Evolutionary conservation across 2,329 filamentous ascomycete genomes (phyloP).

Genomic region (Akanthomyces dipterigenus): DNA sequence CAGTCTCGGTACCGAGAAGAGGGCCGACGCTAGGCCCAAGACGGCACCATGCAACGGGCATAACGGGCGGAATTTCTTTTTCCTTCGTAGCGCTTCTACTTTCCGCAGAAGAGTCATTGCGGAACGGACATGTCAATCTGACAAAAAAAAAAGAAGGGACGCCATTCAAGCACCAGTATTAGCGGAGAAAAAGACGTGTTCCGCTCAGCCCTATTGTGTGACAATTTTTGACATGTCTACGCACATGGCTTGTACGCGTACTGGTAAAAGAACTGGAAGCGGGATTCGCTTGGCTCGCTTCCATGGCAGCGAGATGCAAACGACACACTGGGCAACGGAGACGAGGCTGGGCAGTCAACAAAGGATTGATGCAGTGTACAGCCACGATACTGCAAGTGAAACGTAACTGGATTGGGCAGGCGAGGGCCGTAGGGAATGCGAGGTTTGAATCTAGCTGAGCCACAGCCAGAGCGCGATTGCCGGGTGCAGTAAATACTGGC

Average conservation of each 20-base stretch:
- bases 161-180: too few relatives aligned
- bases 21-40: constrained; percentile 1
- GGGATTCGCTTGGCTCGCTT: background rate
- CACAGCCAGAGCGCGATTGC: background rate
- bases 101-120: background rate
- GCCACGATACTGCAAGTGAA: background rate
- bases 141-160: background rate
- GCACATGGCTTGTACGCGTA: too few relatives aligned
- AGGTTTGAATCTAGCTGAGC: background rate
- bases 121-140: background rate
- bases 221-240: background rate
- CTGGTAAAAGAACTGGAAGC: background rate
- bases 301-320: background rate
- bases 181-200: background rate
- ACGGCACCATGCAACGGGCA: background rate
- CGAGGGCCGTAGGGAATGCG: background rate
- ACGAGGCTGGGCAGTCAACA: background rate
- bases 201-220: background rate
- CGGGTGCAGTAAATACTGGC: too few relatives aligned
- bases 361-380: background rate
- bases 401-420: background rate
- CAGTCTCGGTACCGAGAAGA: background rate
- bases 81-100: background rate
- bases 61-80: background rate
- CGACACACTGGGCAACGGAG: background rate